phyloP scores from a whole-genome alignment of 2,329 filamentous ascomycete species.

The Penicillium olsonii region DNA sequence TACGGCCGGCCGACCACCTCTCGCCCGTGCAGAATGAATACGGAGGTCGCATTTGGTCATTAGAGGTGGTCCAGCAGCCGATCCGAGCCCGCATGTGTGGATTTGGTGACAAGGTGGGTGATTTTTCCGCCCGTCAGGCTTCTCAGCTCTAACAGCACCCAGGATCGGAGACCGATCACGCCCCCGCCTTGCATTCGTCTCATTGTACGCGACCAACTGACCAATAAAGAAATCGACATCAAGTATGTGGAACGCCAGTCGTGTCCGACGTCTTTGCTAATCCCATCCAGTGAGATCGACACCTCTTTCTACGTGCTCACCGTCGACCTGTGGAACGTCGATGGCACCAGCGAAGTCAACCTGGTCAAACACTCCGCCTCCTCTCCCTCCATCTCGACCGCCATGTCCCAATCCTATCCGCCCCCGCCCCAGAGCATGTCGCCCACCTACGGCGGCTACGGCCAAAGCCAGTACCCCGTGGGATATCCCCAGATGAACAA shows the following conservation, averaged over 20 bases:
- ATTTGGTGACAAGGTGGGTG: conserved; percentile 88
- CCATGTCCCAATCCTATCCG: conserved; percentile 75
- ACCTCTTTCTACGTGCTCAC: conserved; percentile 68
- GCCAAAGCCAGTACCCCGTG: conserved; percentile 43
- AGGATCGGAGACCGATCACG: conserved; percentile 95
- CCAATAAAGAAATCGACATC: conserved; percentile 79
- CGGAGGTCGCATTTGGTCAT: conserved; percentile 54
- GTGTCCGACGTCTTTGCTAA: neutral
- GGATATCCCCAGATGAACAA: conserved; percentile 39
- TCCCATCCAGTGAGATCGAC: conserved; percentile 63
- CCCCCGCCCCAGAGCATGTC: conserved; percentile 43
- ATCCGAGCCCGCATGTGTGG: conserved; percentile 96
- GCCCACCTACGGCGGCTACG: conserved; percentile 39
- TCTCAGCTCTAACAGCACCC: conserved; percentile 18
- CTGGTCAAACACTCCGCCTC: conserved; percentile 66
- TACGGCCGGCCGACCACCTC: conserved; percentile 38
- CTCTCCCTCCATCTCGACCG: conserved; percentile 77
- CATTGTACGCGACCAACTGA: conserved; percentile 71
- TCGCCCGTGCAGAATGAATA: conserved; percentile 43
- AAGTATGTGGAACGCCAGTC: conserved; percentile 60
- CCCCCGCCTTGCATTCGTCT: conserved; percentile 89
- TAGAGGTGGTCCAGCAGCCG: conserved; percentile 87
- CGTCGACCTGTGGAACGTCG: conserved; percentile 68
- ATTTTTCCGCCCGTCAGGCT: neutral
- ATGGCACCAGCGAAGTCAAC: conserved; percentile 65